Percentiles rank a stretch among this genome's conserved stretches.
Conservation (phyloP, 129 eudicot genomes). For the Rutidosis leptorrhynchoides region DNA sequence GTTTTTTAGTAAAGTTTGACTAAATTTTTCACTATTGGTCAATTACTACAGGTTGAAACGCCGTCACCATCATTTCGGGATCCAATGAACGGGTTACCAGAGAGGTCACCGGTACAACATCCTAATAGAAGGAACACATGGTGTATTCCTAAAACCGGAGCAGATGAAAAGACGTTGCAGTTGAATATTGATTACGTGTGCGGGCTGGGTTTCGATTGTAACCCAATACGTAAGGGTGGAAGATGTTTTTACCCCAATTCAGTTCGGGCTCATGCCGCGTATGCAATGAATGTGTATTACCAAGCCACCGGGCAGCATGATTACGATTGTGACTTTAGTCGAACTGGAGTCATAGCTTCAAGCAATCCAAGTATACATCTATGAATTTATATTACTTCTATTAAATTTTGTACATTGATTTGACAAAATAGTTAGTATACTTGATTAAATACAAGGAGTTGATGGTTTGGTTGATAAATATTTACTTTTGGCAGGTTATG, state of each 20-base stretch:
- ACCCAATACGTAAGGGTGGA: slow-evolving; percentile 54
- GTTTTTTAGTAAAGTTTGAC: no score
- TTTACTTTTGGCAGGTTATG: slow-evolving; percentile 43
- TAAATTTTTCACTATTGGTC: no score
- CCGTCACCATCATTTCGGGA: slow-evolving; percentile 35
- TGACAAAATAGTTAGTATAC: background rate
- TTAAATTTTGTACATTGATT: background rate
- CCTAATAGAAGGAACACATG: slow-evolving; percentile 35
- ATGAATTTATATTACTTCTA: background rate
- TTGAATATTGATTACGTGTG: slow-evolving; percentile 59
- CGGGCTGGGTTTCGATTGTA: slow-evolving; percentile 57
- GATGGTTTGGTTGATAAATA: background rate
- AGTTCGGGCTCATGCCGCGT: slow-evolving; percentile 57
- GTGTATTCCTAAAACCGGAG: slow-evolving; percentile 63
- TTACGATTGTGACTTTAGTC: slow-evolving; percentile 57
- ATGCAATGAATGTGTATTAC: slow-evolving; percentile 61
- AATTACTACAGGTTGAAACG: slow-evolving; percentile 39
- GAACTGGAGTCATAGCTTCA: slow-evolving; percentile 47
- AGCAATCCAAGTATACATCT: slow-evolving; percentile 46
- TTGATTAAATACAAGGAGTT: background rate
- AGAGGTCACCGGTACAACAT: slow-evolving; percentile 11
- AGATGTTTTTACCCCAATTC: slow-evolving; percentile 51
- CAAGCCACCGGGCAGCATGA: slow-evolving; percentile 46
- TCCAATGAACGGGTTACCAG: slow-evolving; percentile 27
- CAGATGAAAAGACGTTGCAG: slow-evolving; percentile 41